Percentiles rank a stretch among this genome's conserved stretches.
Evolutionary conservation across 352 stramenopile genomes (phyloP).

Genomic region (Phytopythium helicoides): DNA sequence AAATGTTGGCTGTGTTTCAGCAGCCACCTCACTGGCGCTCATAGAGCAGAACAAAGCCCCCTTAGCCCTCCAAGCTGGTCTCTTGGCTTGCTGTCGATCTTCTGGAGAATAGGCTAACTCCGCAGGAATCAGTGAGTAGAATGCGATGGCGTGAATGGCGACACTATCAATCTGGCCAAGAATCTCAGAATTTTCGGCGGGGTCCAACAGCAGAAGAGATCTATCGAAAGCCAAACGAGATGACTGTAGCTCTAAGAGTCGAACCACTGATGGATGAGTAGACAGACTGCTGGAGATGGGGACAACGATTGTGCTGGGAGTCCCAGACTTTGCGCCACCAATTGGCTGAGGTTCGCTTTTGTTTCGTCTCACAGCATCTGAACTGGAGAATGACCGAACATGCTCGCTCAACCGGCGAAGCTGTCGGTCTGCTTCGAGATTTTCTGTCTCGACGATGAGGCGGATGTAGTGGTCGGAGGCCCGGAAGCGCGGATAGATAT

Average conservation of each 20-base stretch:
- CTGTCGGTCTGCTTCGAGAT: constrained; percentile 61
- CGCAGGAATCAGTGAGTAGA: no score
- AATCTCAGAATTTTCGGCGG: no score
- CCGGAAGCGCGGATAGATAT: constrained; percentile 63
- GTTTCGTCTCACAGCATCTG: neutral
- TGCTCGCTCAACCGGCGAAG: constrained; percentile 65
- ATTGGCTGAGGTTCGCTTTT: neutral
- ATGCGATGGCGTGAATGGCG: no score
- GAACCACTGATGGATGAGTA: no score
- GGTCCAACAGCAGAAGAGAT: no score
- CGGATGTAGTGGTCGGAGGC: constrained; percentile 61
- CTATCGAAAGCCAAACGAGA: no score
- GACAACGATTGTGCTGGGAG: neutral
- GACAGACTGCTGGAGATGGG: neutral
- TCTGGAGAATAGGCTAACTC: no score
- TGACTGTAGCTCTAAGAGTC: no score
- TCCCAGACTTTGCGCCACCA: neutral
- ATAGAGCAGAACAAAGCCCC: constrained; percentile 29
- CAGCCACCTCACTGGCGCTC: constrained; percentile 4
- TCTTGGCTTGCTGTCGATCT: no score
- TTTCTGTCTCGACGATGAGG: constrained; percentile 67
- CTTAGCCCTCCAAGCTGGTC: neutral
- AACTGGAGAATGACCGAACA: constrained; percentile 8
- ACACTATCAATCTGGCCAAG: no score
- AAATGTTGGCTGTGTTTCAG: constrained; percentile 15